phyloP scores from a whole-genome alignment of 208 protist genomes.

The Crithidia mellificae region DNA sequence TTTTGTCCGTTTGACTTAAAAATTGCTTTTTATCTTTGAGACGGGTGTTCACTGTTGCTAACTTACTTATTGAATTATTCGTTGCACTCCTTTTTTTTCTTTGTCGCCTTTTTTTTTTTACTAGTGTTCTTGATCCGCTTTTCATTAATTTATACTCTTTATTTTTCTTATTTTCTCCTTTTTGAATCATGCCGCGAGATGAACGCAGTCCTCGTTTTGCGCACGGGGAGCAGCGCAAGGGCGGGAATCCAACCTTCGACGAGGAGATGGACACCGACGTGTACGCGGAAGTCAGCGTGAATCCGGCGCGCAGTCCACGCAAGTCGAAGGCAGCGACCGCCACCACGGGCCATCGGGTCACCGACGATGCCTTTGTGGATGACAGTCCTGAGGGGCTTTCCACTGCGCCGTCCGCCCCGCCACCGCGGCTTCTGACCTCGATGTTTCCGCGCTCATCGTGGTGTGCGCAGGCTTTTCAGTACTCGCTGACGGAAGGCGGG shows the following conservation, averaged over 20 bases:
- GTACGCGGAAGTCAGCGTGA: slow-evolving; percentile 3
- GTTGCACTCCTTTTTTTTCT: too few species aligned
- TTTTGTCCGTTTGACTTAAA: too few species aligned
- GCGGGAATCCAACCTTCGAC: background rate
- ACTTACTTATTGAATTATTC: too few species aligned
- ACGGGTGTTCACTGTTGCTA: too few species aligned
- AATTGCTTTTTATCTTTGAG: too few species aligned
- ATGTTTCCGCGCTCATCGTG: slow-evolving; percentile 1
- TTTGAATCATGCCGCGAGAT: background rate
- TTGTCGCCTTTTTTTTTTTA: too few species aligned
- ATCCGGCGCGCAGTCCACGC: background rate
- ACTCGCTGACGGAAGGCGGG: slow-evolving; percentile 21
- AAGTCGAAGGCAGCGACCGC: background rate
- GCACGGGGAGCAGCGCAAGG: background rate
- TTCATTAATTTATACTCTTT: background rate
- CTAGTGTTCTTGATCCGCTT: too few species aligned
- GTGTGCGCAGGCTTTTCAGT: slow-evolving; percentile 21
- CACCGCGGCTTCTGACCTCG: background rate
- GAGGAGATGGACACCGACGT: background rate
- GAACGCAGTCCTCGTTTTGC: slow-evolving; percentile 2
- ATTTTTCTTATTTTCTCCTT: background rate
- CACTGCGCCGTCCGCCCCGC: background rate
- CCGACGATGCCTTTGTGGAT: background rate
- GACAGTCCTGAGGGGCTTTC: background rate
- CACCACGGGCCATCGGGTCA: background rate